Conservation (phyloP, 164 flowering plant species). For the Berberis thunbergii region DNA sequence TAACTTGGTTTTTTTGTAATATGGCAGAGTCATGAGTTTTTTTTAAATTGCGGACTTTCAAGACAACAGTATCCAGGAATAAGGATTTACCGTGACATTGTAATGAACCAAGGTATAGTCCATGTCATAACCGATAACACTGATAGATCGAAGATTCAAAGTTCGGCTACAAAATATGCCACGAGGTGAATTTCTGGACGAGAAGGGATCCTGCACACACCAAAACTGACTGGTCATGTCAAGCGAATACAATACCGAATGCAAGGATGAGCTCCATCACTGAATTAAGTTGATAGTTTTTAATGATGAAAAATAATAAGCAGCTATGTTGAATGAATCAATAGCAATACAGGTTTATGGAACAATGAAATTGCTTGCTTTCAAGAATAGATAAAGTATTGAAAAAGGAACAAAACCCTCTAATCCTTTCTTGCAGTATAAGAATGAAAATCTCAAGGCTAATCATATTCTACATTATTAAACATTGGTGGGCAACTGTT, state of each 20-base stretch:
- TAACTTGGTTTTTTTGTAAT: no score
- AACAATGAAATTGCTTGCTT: no score
- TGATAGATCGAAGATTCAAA: conserved; percentile 87
- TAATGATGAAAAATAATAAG: neutral
- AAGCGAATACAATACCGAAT: neutral
- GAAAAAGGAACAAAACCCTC: no score
- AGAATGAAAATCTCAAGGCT: no score
- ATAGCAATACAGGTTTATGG: no score
- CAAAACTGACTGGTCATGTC: neutral
- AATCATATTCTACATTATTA: no score
- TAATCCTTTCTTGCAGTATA: no score
- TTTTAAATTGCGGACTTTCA: no score
- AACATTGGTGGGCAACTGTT: no score
- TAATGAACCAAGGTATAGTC: conserved; percentile 95
- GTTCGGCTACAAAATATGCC: conserved; percentile 94
- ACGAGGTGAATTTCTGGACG: conserved; percentile 63
- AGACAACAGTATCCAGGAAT: neutral
- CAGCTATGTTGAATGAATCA: no score
- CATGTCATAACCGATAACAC: conserved; percentile 97
- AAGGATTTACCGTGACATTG: conserved; percentile 61
- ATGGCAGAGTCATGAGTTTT: neutral
- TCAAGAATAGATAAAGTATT: no score
- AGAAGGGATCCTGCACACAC: conserved; percentile 55
- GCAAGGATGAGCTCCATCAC: neutral
- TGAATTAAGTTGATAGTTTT: no score